These are phyloP conservation scores for Eimeria acervulina DNA, from an alignment of 169 alveolate species.

Conservation along the genomic window DNA sequence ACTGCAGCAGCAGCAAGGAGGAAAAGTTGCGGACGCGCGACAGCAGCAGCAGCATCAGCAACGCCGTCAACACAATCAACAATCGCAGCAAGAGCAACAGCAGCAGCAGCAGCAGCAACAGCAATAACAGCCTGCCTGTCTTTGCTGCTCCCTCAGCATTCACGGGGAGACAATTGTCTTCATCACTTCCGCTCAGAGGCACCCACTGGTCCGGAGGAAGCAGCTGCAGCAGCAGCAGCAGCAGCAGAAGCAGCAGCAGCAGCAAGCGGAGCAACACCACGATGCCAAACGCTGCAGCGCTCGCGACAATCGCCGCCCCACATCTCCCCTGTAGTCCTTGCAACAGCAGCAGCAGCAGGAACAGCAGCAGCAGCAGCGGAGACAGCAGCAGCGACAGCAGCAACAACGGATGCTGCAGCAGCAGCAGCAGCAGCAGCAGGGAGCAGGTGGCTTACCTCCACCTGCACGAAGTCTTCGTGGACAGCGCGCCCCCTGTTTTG, in stretches of 20 bases:
- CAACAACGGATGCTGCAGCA: not conserved
- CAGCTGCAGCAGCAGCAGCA: conserved; percentile 37
- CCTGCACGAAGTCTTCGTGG: not conserved
- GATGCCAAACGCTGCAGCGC: too few relatives aligned
- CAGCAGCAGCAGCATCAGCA: not conserved
- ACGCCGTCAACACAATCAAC: not conserved
- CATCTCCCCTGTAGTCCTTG: too few relatives aligned
- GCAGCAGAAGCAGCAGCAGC: not conserved
- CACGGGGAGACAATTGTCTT: not conserved
- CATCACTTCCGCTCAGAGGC: not conserved
- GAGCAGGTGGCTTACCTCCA: not conserved
- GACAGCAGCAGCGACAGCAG: too few relatives aligned
- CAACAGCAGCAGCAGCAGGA: not conserved
- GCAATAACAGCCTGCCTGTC: not conserved
- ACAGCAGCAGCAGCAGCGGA: not conserved
- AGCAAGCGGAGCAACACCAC: not conserved
- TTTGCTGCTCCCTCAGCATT: not conserved
- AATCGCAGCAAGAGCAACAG: not conserved
- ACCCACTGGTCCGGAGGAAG: not conserved
- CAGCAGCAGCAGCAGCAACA: conserved; percentile 25
- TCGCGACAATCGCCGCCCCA: too few relatives aligned
- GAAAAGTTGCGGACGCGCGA: not conserved
- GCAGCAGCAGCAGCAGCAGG: not conserved
- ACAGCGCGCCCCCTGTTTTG: not conserved
- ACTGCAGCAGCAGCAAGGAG: not conserved